phyloP scores from a whole-genome alignment of 345 rosid genomes.

The Draba incana region DNA sequence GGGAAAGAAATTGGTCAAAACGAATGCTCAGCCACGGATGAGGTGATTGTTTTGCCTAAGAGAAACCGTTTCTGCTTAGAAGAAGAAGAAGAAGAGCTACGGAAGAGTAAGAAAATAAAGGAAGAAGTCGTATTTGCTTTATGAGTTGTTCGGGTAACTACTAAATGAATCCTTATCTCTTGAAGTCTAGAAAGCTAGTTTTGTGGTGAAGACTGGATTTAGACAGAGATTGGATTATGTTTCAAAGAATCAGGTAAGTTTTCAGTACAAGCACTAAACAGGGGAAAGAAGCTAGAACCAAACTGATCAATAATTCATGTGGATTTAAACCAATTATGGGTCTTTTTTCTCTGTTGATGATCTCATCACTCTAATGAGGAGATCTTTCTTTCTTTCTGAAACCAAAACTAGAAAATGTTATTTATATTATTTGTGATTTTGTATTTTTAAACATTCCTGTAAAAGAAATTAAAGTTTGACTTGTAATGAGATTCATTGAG shows the following conservation, averaged over 20 bases:
- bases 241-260: neutral
- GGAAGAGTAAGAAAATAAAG: slow-evolving; percentile 30
- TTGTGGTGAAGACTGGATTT: neutral
- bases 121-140: slow-evolving; percentile 2
- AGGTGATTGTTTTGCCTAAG: slow-evolving; percentile 18
- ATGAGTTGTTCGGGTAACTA: slow-evolving; percentile 4
- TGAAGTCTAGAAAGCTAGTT: neutral
- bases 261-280: no score
- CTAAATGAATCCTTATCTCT: slow-evolving; percentile 22
- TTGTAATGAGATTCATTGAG: slow-evolving; percentile 29
- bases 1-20: neutral
- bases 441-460: neutral
- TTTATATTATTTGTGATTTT: no score
- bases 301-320: no score
- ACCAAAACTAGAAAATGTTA: no score
- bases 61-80: slow-evolving; percentile 5
- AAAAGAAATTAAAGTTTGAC: slow-evolving; percentile 21
- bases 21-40: slow-evolving; percentile 7
- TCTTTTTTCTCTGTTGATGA: no score
- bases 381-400: no score
- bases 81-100: slow-evolving; percentile 24
- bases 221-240: slow-evolving; percentile 13
- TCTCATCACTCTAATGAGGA: no score
- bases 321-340: no score
- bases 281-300: no score